A percentile compares a stretch with the other conserved stretches of the same genome.
Conservation (phyloP, 805 yeast species). For the Phaffomyces thermotolerans region DNA sequence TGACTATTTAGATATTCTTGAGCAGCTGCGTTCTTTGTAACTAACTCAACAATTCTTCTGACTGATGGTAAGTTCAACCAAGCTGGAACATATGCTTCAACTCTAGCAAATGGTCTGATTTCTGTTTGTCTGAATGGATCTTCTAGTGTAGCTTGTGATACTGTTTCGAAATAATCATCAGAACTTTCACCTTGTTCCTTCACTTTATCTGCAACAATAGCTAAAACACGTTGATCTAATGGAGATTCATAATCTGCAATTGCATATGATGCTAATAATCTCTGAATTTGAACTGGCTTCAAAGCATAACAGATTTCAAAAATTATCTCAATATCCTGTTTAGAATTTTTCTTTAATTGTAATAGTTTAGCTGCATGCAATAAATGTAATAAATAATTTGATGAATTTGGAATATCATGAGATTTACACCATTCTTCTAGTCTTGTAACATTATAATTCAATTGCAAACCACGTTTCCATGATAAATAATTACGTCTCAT, state of each 20-base stretch:
- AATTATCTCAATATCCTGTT: conserved; percentile 83
- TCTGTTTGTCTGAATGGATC: conserved; percentile 76
- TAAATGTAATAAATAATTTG: conserved; percentile 75
- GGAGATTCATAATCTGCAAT: conserved; percentile 95
- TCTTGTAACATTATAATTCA: conserved; percentile 92
- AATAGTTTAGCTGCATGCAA: conserved; percentile 89
- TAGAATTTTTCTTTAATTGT: conserved; percentile 84
- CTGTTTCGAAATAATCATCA: conserved; percentile 63
- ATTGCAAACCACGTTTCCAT: conserved; percentile 97
- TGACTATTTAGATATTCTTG: conserved; percentile 39
- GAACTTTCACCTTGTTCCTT: conserved; percentile 49
- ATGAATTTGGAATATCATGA: conserved; percentile 84
- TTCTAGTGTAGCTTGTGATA: conserved; percentile 66
- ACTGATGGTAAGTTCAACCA: conserved; percentile 86
- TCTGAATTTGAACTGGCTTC: conserved; percentile 93
- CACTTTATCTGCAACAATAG: conserved; percentile 74
- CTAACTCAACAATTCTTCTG: conserved; percentile 82
- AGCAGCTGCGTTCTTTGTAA: conserved; percentile 72
- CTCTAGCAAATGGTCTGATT: conserved; percentile 70
- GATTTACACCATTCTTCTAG: conserved; percentile 98
- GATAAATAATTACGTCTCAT: conserved; percentile 92
- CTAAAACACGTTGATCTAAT: conserved; percentile 71
- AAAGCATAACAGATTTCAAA: conserved; percentile 92
- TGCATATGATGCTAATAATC: conserved; percentile 78
- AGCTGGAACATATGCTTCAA: conserved; percentile 90